Evolutionary conservation across 2,329 filamentous ascomycete genomes (phyloP), one percentile per base, ranked within the genome.

Genomic region (Aspergillus aculeatus): DNA sequence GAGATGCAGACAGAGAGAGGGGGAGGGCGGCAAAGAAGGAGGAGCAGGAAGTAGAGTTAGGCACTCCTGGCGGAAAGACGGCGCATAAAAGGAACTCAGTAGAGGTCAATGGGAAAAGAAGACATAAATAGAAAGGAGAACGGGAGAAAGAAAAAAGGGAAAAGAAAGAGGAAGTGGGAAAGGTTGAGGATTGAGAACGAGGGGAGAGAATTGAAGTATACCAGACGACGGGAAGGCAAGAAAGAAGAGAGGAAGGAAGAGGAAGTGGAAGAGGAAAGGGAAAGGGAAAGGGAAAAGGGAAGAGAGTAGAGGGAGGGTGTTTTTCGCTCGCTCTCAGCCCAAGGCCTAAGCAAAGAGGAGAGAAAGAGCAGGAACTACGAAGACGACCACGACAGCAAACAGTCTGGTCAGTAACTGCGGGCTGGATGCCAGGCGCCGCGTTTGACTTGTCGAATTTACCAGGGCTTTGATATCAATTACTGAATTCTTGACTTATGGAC

Each of bases 171-270:
- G 58, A 35, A 51, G 64, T 50, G 64, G 60, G 23, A 53, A 62
- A 29, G 7, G 26, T 29, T 9, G 26, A 2, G 26, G 26, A 49
- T 50, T 60, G 55, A 48, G 29, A 47, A 57, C 62, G 59, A 64
- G 54, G 60, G 57, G 57, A 62, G 63, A 58, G 41, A 41, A 9
- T 29, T 29, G 61, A 62, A 55, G 35, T 56, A 35, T 35, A 35
- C 2, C 32, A 57, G 56, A 63, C 35, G 61, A 54, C 35, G 57
- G 57, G 65, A 62, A 66, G 65, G 57, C 58, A 62, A 68, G 54
- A 55, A 61, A 54, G 62, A 61, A 58, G 66, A 65, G 62, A 58
- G 68, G 62, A 67, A 62, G 62, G 62, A 57, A 62, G 62, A 63
- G 57, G 59, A 68, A 62, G 53, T 54, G 66, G 59, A 51, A 56